These are phyloP conservation scores for Colletotrichum neosansevieriae DNA, from an alignment of 2,329 filamentous ascomycete species.

Conservation along the genomic window DNA sequence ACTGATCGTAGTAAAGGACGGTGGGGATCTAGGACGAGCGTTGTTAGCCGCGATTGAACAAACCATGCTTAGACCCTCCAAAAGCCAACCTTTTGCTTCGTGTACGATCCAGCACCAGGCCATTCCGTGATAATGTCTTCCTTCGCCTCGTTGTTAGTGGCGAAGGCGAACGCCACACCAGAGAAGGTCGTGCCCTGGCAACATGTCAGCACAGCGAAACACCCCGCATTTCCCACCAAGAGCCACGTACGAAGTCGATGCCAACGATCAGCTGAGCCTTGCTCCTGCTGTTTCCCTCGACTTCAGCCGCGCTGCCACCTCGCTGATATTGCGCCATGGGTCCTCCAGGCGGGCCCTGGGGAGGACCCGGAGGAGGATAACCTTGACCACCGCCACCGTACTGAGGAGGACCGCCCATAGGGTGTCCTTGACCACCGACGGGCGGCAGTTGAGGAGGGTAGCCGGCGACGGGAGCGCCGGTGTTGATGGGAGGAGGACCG, in stretches of 20 bases:
- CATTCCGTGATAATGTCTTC: conserved; percentile 99
- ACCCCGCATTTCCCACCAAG: background rate
- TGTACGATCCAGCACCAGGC: conserved; percentile 97
- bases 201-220: conserved; percentile 26
- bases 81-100: conserved; percentile 89
- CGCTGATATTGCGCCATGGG: conserved; percentile 49
- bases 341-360: conserved; percentile 51
- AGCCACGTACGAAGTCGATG: conserved; percentile 88
- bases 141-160: conserved; percentile 96
- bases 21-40: conserved; percentile 84
- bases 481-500: conserved; percentile 76
- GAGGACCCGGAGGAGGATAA: conserved; percentile 54
- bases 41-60: conserved; percentile 9
- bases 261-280: conserved; percentile 98
- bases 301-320: conserved; percentile 73
- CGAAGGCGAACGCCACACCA: conserved; percentile 96
- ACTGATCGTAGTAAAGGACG: conserved; percentile 99
- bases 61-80: too few relatives aligned
- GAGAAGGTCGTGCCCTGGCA: conserved; percentile 94
- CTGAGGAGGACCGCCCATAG: conserved; percentile 58
- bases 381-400: conserved; percentile 62
- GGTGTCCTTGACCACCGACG: conserved; percentile 46
- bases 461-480: conserved; percentile 67
- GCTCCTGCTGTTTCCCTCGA: conserved; percentile 88
- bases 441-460: conserved; percentile 68